phyloP scores from a whole-genome alignment of 2,329 filamentous ascomycete species.

The Pyrenophora graminea region DNA sequence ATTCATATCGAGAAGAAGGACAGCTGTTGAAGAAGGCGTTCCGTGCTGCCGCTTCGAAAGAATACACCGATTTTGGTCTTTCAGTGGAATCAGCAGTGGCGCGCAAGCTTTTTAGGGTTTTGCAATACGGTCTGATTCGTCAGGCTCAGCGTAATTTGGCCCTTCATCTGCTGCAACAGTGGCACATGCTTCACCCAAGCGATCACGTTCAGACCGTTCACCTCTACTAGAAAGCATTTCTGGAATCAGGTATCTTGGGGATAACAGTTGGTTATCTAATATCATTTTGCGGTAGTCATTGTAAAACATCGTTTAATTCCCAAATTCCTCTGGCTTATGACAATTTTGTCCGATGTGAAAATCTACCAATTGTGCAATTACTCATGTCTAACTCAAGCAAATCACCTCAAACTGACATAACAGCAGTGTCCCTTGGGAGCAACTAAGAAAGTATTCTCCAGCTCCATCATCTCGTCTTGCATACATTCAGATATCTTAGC shows the following conservation, averaged over 20 bases:
- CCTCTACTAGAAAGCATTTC: too few relatives aligned
- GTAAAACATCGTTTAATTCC: too few relatives aligned
- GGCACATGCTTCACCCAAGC: background rate
- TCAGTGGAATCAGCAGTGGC: background rate
- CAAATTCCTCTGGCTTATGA: too few relatives aligned
- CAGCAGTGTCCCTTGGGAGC: slow-evolving; percentile 49
- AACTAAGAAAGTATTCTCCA: slow-evolving; percentile 49
- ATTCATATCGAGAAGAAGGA: background rate
- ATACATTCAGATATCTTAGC: too few relatives aligned
- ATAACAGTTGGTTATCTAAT: too few relatives aligned
- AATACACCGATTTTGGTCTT: background rate
- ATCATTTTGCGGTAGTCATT: too few relatives aligned
- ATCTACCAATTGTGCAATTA: too few relatives aligned
- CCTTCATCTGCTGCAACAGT: background rate
- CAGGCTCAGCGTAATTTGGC: background rate
- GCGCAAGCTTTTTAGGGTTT: slow-evolving; percentile 2
- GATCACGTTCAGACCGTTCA: background rate
- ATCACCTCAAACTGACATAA: slow-evolving; percentile 30
- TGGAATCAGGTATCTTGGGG: too few relatives aligned
- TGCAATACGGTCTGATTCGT: background rate
- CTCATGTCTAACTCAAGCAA: background rate
- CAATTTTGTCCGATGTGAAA: too few relatives aligned
- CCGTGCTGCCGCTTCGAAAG: background rate
- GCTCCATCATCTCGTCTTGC: too few relatives aligned
- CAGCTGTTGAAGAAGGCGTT: background rate